Percentiles rank a stretch among this genome's conserved stretches.
Evolutionary conservation across 805 yeast species (phyloP).

Genomic region (Jamesozyma spencerorum): DNA sequence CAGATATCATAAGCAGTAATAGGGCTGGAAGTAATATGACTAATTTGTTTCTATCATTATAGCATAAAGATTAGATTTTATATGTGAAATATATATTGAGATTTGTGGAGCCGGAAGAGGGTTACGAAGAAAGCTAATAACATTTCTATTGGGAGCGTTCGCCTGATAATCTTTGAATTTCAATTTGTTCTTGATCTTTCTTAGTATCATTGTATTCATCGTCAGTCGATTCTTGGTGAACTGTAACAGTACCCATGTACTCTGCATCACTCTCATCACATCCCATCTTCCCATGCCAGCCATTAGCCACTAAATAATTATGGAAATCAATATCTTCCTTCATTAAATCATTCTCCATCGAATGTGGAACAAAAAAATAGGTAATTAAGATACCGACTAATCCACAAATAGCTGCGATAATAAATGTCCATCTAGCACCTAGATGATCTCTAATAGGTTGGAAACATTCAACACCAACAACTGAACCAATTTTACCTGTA

Average conservation of each 20-base stretch:
- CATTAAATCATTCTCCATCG: constrained; percentile 3
- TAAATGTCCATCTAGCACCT: constrained; percentile 5
- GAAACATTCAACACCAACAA: constrained; percentile 5
- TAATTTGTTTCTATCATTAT: too few relatives aligned
- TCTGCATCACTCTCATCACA: constrained; percentile 1
- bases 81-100: too few relatives aligned
- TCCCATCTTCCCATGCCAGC: constrained; percentile 6
- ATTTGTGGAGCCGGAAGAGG: too few relatives aligned
- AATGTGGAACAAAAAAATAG: constrained; percentile 1
- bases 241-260: not conserved
- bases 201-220: not conserved
- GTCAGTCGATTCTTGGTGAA: not conserved
- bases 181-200: not conserved
- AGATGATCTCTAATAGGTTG: constrained; percentile 4
- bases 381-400: constrained; percentile 1
- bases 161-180: too few relatives aligned
- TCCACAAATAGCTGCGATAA: constrained; percentile 5
- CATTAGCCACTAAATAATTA: constrained; percentile 1
- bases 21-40: too few relatives aligned
- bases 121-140: too few relatives aligned
- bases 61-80: too few relatives aligned
- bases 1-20: too few relatives aligned
- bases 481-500: constrained; percentile 5
- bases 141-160: too few relatives aligned
- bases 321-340: constrained; percentile 4